Evolutionary conservation across 225 moss, liverwort and hornwort species (phyloP).

Genomic region (Pseudoscleropodium purum): DNA sequence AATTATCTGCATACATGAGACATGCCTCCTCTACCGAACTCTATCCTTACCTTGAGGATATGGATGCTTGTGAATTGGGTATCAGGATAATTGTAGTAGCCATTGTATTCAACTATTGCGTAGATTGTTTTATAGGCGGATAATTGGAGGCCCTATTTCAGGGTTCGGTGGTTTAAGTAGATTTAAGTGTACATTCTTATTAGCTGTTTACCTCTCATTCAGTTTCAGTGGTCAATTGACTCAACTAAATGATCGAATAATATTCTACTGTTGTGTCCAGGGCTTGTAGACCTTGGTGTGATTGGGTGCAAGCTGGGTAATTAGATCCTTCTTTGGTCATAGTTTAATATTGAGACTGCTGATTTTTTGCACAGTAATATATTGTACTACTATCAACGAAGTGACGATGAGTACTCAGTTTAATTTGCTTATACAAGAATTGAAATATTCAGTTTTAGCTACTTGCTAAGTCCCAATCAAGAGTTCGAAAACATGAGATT

Average conservation of each 20-base stretch:
- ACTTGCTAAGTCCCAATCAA: background rate
- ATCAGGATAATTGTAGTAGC: background rate
- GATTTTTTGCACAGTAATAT: background rate
- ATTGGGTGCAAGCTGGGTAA: background rate
- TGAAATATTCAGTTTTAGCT: background rate
- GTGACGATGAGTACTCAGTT: background rate
- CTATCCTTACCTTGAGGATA: background rate
- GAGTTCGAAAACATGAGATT: background rate
- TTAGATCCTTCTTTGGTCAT: background rate
- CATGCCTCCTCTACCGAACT: background rate
- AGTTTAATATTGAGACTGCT: background rate
- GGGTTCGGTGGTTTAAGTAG: background rate
- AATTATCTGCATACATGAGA: slow-evolving; percentile 78
- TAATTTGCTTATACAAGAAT: background rate
- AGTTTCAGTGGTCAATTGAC: background rate
- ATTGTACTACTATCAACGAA: background rate
- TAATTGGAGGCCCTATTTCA: background rate
- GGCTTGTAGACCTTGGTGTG: background rate
- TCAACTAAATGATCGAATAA: background rate
- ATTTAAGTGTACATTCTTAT: background rate
- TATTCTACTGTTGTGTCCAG: background rate
- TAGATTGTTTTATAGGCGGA: background rate
- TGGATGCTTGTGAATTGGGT: background rate
- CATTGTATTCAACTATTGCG: background rate
- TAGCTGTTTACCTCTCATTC: background rate